Evolutionary conservation across 768 basidiomycete species (phyloP), one percentile per base, ranked within the genome.

Genomic region (Amanita thiersii): DNA sequence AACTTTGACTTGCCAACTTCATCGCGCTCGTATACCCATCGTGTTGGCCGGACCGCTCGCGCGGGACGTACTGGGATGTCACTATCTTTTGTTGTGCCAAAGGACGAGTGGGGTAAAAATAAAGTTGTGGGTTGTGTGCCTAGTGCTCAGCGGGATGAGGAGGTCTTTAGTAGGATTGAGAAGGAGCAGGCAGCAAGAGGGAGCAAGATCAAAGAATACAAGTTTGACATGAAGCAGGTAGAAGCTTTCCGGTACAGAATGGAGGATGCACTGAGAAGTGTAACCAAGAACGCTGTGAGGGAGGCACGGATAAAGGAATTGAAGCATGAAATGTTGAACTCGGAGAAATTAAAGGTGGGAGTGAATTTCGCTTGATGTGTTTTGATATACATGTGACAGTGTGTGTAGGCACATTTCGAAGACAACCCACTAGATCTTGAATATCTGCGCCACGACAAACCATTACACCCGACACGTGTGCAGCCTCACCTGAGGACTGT

Each of bases 161-260:
- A 54, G 19, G 78, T 87, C 6, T 90, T 89, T 64, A 68, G 62
- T 45, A 72, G 80, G 52, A 88, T 97, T 28, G 81, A 86, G 57
- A 72, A 69, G 48, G 79, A 86, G 53, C 86, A 91, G 54, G 77
- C 67, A 5, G 78, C 68, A 5, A 53, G 69, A 33, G 70, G 72
- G 35, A 72, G 70, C 45, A 69, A 70, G 48, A 71, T 91, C 48
- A 86, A 88, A 57, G 91, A 93, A 59, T 99, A 94, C 62, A 74
- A 81, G 26, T 97, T 97, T 53, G 92, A 96, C 46, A 86, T 86
- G 82, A 87, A 81, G 57, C 86, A 96, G 68, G 90, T 98, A 14
- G 93, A 99, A 52, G 91, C 89, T 15, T 99, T 99, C 65, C 69
- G 93, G 55, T 99, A 99, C 64, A 75, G 96, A 36, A 97, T 97